These are phyloP conservation scores for Podospora bellae-mahoneyi DNA, from an alignment of 495 filamentous ascomycete species.

Conservation along the genomic window DNA sequence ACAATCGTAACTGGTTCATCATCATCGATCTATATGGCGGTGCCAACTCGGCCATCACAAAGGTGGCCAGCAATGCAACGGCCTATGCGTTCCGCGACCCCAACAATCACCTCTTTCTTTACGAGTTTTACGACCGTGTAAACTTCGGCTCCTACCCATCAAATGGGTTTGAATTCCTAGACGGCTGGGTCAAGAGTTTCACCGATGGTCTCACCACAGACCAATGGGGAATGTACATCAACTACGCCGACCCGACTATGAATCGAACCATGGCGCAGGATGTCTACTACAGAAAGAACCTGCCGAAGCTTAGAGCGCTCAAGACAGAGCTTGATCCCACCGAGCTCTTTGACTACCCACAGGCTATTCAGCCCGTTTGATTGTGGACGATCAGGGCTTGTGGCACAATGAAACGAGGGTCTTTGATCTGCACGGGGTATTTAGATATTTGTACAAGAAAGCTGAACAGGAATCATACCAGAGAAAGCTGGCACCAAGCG, in stretches of 20 bases:
- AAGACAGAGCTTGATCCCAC: slow-evolving; percentile 55
- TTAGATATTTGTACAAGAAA: background rate
- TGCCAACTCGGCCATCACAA: slow-evolving; percentile 42
- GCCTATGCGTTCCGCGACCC: slow-evolving; percentile 40
- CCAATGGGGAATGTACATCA: slow-evolving; percentile 48
- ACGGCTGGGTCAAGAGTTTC: slow-evolving; percentile 41
- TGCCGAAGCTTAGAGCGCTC: slow-evolving; percentile 49
- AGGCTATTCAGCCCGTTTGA: slow-evolving; percentile 46
- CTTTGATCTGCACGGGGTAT: background rate
- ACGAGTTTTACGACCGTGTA: slow-evolving; percentile 40
- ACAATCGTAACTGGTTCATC: slow-evolving; percentile 42
- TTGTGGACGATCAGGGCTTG: background rate
- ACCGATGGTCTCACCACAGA: slow-evolving; percentile 27
- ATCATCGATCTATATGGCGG: slow-evolving; percentile 46
- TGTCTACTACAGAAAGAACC: slow-evolving; percentile 53
- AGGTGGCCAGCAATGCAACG: slow-evolving; percentile 26
- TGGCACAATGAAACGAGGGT: background rate
- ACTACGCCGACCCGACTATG: slow-evolving; percentile 44
- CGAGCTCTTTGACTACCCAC: slow-evolving; percentile 62
- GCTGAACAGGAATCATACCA: background rate
- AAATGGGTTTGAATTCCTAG: slow-evolving; percentile 36
- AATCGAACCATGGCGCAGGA: slow-evolving; percentile 37
- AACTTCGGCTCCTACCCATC: slow-evolving; percentile 29
- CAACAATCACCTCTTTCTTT: slow-evolving; percentile 37
- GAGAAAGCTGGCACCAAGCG: background rate